Evolutionary conservation across 1,139 yeast genomes (phyloP).

Genomic region (Geotrichum fermentans): DNA sequence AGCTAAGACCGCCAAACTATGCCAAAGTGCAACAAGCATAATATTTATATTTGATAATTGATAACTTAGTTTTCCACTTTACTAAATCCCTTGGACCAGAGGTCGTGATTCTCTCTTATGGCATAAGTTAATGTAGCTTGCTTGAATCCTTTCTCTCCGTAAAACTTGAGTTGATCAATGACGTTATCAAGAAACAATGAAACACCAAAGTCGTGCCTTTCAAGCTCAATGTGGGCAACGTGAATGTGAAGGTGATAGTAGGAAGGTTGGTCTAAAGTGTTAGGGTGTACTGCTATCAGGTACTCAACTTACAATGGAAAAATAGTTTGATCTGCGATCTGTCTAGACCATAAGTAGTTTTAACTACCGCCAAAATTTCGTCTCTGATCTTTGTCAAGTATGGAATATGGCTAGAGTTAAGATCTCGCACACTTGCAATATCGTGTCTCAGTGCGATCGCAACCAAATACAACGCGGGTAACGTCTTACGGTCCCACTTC

Average conservation of each 20-base stretch:
- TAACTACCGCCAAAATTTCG: constrained; percentile 47
- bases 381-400: constrained; percentile 49
- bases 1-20: constrained; percentile 86
- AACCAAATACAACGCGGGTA: constrained; percentile 69
- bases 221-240: constrained; percentile 69
- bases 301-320: constrained; percentile 49
- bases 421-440: constrained; percentile 72
- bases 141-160: constrained; percentile 51
- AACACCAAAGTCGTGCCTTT: constrained; percentile 72
- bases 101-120: constrained; percentile 71
- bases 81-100: constrained; percentile 46
- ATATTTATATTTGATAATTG: neutral
- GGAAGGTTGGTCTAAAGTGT: constrained; percentile 65
- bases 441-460: constrained; percentile 71
- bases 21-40: constrained; percentile 72
- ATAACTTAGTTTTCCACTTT: neutral
- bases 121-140: constrained; percentile 51
- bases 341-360: constrained; percentile 44
- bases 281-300: constrained; percentile 3
- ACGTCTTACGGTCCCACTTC: constrained; percentile 84
- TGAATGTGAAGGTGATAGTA: constrained; percentile 94
- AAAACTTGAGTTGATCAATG: constrained; percentile 58
- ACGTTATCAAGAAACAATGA: constrained; percentile 79
- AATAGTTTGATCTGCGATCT: constrained; percentile 61
- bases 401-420: constrained; percentile 52